Conservation (phyloP, 2,329 filamentous ascomycete species). For the Torrubiellomyces zombiae region DNA sequence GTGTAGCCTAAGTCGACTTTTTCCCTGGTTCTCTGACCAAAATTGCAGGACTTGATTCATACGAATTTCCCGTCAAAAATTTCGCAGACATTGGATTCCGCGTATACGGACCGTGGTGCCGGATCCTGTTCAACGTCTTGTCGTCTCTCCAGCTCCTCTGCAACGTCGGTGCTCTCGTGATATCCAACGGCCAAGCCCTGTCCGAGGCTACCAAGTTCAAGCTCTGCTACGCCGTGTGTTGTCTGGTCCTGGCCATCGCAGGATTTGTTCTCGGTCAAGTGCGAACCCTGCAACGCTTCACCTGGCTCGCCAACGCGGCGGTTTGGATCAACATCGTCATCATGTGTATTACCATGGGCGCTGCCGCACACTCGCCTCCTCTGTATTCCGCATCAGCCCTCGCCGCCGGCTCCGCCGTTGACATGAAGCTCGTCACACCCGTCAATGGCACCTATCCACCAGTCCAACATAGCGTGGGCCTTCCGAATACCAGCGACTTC, state of each 20-base stretch:
- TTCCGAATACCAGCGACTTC: slow-evolving; percentile 17
- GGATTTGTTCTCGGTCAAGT: slow-evolving; percentile 39
- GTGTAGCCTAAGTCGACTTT: no score
- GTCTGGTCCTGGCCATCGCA: slow-evolving; percentile 30
- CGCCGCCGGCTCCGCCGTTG: slow-evolving; percentile 11
- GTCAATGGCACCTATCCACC: slow-evolving; percentile 16
- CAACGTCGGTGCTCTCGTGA: slow-evolving; percentile 32
- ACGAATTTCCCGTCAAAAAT: slow-evolving; percentile 25
- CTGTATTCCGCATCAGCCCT: slow-evolving; percentile 22
- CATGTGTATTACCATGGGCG: slow-evolving; percentile 37
- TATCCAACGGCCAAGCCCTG: slow-evolving; percentile 35
- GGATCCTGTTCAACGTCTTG: slow-evolving; percentile 28
- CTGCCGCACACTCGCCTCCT: slow-evolving; percentile 27
- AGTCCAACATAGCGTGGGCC: slow-evolving; percentile 21
- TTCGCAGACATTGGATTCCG: slow-evolving; percentile 31
- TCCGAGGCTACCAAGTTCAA: slow-evolving; percentile 30
- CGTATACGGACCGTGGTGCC: slow-evolving; percentile 24
- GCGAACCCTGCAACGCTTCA: slow-evolving; percentile 33
- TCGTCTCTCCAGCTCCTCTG: slow-evolving; percentile 31
- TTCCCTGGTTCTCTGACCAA: no score
- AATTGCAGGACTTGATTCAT: slow-evolving; percentile 19
- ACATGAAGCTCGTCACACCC: slow-evolving; percentile 11
- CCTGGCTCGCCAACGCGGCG: slow-evolving; percentile 36
- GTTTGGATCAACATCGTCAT: slow-evolving; percentile 39
- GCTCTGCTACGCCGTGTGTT: slow-evolving; percentile 35